A percentile compares a stretch with the other conserved stretches of the same genome.
phyloP scores from a whole-genome alignment of 202 grass and related monocot species.

The Hordeum pubiflorum region DNA sequence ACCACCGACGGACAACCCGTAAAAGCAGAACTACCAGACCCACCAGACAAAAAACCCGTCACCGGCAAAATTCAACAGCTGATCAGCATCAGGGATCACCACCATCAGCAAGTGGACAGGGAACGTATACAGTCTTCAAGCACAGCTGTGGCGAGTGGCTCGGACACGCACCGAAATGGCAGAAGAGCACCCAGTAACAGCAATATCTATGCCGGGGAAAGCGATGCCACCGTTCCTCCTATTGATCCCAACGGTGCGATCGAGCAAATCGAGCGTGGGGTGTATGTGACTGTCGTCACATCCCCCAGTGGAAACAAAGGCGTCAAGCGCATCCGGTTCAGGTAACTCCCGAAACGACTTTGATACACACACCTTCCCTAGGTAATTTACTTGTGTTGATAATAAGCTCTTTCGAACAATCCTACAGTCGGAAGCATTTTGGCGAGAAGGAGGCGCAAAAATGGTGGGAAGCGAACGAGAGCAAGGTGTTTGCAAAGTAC shows the following conservation, averaged over 20 bases:
- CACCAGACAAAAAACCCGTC: conserved; percentile 31
- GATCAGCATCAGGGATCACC: conserved; percentile 20
- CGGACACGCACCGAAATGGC: conserved; percentile 10
- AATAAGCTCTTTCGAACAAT: conserved; percentile 8
- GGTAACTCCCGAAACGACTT: conserved; percentile 35
- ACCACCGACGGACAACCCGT: not conserved
- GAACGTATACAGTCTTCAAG: conserved; percentile 8
- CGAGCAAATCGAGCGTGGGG: conserved; percentile 66
- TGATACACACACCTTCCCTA: not conserved
- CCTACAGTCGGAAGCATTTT: conserved; percentile 74
- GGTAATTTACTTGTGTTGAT: not conserved
- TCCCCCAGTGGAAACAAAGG: conserved; percentile 65
- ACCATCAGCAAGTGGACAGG: conserved; percentile 5
- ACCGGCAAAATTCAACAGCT: conserved; percentile 15
- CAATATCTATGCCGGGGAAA: conserved; percentile 9
- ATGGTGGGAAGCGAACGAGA: conserved; percentile 84
- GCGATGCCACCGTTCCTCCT: conserved; percentile 21
- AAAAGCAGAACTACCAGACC: conserved; percentile 30
- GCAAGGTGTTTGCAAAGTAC: conserved; percentile 57
- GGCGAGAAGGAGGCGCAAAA: conserved; percentile 61
- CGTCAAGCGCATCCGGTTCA: conserved; percentile 75
- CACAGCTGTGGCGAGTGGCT: not conserved
- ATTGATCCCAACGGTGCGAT: conserved; percentile 34
- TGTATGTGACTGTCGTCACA: conserved; percentile 64
- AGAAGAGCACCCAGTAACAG: conserved; percentile 22